Conservation (phyloP, 202 grass and related monocot genomes). For the Carex arenaria region DNA sequence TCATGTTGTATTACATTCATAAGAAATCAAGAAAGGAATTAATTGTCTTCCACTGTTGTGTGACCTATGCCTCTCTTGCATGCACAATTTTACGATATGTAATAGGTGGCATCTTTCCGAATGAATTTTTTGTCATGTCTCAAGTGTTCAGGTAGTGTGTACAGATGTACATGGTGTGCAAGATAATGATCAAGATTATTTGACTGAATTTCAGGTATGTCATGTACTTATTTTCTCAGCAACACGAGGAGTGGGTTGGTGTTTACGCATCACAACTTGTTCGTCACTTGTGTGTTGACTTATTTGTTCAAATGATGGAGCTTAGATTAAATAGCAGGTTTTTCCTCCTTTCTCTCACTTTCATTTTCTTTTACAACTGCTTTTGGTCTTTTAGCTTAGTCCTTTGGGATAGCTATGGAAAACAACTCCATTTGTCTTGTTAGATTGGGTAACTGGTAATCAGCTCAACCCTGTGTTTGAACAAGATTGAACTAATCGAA, state of each 20-base stretch:
- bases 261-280: slow-evolving; percentile 91
- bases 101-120: not conserved
- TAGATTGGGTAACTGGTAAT: not conserved
- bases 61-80: not conserved
- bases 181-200: not conserved
- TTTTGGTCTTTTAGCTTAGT: not conserved
- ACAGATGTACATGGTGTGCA: not conserved
- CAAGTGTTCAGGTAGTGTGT: not conserved
- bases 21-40: not conserved
- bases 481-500: not conserved
- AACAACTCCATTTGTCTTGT: not conserved
- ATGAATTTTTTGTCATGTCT: not conserved
- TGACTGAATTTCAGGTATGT: slow-evolving; percentile 64
- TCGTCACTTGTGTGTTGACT: slow-evolving; percentile 72
- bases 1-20: slow-evolving; percentile 5
- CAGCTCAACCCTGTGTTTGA: not conserved
- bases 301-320: slow-evolving; percentile 97
- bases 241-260: slow-evolving; percentile 95
- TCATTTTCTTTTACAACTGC: not conserved
- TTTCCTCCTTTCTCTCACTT: not conserved
- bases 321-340: slow-evolving; percentile 95
- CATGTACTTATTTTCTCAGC: slow-evolving; percentile 86
- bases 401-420: not conserved
- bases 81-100: not conserved
- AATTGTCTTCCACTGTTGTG: not conserved